Percentiles rank a stretch among this genome's conserved stretches.
Conservation (phyloP, 2,329 filamentous ascomycete genomes). For the Ascomycota sp. region DNA sequence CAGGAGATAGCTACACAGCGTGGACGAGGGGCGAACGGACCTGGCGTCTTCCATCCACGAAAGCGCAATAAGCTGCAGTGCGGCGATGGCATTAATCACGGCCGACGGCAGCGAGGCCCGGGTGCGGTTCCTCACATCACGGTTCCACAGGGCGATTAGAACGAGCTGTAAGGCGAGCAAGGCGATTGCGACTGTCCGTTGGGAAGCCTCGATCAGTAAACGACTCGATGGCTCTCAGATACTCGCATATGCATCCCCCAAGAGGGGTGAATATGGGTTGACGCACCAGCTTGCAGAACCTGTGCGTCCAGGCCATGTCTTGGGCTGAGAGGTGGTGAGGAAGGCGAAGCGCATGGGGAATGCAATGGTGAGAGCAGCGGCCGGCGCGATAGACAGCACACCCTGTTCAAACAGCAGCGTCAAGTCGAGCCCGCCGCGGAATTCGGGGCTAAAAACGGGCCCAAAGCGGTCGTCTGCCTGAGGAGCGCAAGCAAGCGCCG, state of each 20-base stretch:
- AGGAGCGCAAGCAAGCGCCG: slow-evolving; percentile 1
- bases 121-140: neutral
- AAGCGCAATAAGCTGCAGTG: slow-evolving; percentile 7
- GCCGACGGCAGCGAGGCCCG: slow-evolving; percentile 1
- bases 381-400: slow-evolving; percentile 3
- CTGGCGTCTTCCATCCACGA: slow-evolving; percentile 12
- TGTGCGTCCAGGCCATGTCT: neutral
- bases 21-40: slow-evolving; percentile 11
- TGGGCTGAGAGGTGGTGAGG: neutral
- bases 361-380: neutral
- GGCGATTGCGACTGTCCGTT: neutral
- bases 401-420: slow-evolving; percentile 4
- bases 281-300: neutral
- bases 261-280: no score
- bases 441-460: slow-evolving; percentile 1
- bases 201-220: no score
- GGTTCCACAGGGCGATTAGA: slow-evolving; percentile 1
- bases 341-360: slow-evolving; percentile 1
- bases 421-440: slow-evolving; percentile 3
- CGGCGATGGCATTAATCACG: slow-evolving; percentile 6
- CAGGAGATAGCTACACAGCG: slow-evolving; percentile 11
- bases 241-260: no score
- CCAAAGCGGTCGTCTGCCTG: slow-evolving; percentile 2
- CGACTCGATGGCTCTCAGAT: no score
- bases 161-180: slow-evolving; percentile 1